Evolutionary conservation across 805 yeast genomes (phyloP).

Genomic region (Torulaspora gathmanii): DNA sequence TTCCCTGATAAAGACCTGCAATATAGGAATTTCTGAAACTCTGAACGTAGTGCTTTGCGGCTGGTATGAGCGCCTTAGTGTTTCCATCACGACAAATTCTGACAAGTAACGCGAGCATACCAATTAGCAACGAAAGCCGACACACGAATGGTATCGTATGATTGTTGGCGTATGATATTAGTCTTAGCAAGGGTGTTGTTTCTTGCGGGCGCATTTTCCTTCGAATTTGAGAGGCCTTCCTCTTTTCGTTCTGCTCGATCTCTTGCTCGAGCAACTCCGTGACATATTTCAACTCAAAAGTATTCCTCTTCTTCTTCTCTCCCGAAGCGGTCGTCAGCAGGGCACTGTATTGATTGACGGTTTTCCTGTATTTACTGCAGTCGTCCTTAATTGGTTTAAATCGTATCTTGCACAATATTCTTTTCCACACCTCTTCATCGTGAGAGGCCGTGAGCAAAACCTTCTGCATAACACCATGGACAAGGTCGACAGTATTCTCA

Average conservation of each 20-base stretch:
- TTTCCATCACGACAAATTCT: slow-evolving; percentile 10
- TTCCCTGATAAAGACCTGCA: slow-evolving; percentile 11
- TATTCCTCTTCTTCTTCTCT: neutral
- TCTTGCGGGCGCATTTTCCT: slow-evolving; percentile 5
- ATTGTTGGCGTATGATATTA: slow-evolving; percentile 7
- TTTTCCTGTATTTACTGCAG: slow-evolving; percentile 7
- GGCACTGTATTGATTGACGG: slow-evolving; percentile 30
- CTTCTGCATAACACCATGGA: slow-evolving; percentile 42
- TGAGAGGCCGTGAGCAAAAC: slow-evolving; percentile 26
- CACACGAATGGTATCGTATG: slow-evolving; percentile 12
- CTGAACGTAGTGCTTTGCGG: slow-evolving; percentile 7
- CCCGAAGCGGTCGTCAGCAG: slow-evolving; percentile 29
- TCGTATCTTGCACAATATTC: slow-evolving; percentile 12
- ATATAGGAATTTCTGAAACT: slow-evolving; percentile 8
- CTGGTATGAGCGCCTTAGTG: slow-evolving; percentile 7
- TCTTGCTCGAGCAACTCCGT: slow-evolving; percentile 17
- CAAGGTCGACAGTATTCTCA: slow-evolving; percentile 35
- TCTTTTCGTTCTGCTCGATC: slow-evolving; percentile 16
- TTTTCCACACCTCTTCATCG: slow-evolving; percentile 19
- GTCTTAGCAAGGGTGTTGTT: slow-evolving; percentile 6
- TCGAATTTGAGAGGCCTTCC: slow-evolving; percentile 7
- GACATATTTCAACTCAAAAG: slow-evolving; percentile 9
- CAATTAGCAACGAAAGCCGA: slow-evolving; percentile 14
- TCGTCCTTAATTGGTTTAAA: slow-evolving; percentile 2
- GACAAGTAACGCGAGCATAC: slow-evolving; percentile 13